Conservation (phyloP, 164 flowering plant species). For the Magnolia officinalis region DNA sequence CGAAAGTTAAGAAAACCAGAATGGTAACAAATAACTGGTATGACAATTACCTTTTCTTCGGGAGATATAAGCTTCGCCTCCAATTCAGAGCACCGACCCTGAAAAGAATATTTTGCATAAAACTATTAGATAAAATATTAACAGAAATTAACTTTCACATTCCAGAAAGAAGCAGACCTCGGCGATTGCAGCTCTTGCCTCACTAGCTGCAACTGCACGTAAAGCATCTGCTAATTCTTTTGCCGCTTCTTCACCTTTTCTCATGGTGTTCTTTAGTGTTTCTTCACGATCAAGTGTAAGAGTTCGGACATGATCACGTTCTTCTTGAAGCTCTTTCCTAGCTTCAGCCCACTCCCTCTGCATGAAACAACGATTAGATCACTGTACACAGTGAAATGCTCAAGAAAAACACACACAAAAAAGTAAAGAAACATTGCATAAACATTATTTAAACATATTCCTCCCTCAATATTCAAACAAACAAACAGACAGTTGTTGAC, state of each 20-base stretch:
- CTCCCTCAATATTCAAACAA: too few relatives aligned
- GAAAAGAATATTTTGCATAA: constrained; percentile 7
- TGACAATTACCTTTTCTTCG: constrained; percentile 12
- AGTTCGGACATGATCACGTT: constrained; percentile 55
- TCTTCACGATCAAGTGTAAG: constrained; percentile 63
- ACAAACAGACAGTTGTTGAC: too few relatives aligned
- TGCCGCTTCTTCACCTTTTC: constrained; percentile 65
- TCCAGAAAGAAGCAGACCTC: constrained; percentile 45
- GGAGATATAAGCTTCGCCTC: constrained; percentile 52
- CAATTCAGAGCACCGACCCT: constrained; percentile 65
- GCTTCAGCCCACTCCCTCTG: constrained; percentile 96
- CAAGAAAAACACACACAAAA: too few relatives aligned
- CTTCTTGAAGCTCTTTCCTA: constrained; percentile 82
- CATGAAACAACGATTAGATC: constrained; percentile 7
- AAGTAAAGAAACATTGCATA: too few relatives aligned
- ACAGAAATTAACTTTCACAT: background rate
- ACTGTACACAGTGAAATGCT: background rate
- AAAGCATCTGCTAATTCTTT: constrained; percentile 63
- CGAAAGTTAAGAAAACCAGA: background rate
- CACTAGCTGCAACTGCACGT: constrained; percentile 59
- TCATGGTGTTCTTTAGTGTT: constrained; percentile 55
- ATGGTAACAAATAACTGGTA: background rate
- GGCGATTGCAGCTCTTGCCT: constrained; percentile 73
- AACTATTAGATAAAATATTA: background rate
- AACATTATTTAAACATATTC: too few relatives aligned